Base-by-base conservation (phyloP, 768 basidiomycete genomes). In the Tephrocybe rancida region DNA sequence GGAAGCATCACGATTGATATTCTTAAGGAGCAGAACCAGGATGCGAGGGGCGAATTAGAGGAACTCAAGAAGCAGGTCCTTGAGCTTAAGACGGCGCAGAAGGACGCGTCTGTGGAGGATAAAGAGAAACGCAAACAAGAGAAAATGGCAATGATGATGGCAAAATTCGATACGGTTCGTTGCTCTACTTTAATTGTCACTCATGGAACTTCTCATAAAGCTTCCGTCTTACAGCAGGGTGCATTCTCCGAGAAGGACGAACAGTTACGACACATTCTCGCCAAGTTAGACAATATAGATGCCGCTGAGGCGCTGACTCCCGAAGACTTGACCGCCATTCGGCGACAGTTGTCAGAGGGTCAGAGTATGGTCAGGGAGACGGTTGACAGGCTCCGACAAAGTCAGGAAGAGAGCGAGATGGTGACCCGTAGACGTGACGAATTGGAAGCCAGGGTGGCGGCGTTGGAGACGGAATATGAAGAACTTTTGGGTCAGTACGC, bases 81-180 rank as follows among this genome's bases (percentile, higher is more conserved):
- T 16, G 92, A 95, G 43, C 72, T 93, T 60, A 94, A 92, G 75
- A 74, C 78, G 30, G 80, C 86, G 11, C 91, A 95, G 71, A 90
- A 88, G 71, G 90, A 92, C 55, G 84, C 88, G 14, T 87, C 88
- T 34, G 87, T 87, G 27, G 97, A 98, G 69, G 97, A 98, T 69
- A 98, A 95, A 75, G 97, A 99, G 79, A 97, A 93, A 79, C 86
- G 91, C 70, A 98, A 98, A 72, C 94, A 96, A 65, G 96, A 98
- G 77, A 98, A 98, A 81, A 92, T 99, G 91, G 95, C 93, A 8
- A 78, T 95, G 60, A 97, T 99, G 93, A 98, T 99, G 96, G 93
- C 96, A 54, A 95, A 96, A 70, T 96, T 99, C 61, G 95, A 98
- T 72, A 82, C 90, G 57, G 96, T 96, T 60, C 64, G 89, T 75